These are phyloP conservation scores for Zymoseptoria passerinii DNA, from an alignment of 2,329 filamentous ascomycete species.

Conservation along the genomic window DNA sequence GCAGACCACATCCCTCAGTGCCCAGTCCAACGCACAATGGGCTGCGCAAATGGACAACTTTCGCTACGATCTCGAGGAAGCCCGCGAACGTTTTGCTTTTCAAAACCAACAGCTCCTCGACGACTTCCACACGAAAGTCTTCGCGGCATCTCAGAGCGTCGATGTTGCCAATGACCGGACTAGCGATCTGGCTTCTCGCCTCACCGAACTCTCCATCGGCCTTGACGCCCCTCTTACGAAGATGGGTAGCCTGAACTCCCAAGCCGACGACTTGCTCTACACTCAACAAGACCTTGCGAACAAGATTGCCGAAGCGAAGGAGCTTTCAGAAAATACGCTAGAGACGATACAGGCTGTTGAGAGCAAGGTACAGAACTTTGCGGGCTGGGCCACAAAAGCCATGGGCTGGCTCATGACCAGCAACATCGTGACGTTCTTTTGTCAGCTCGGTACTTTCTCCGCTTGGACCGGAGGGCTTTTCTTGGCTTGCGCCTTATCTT, in stretches of 20 bases:
- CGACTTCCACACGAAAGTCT: constrained; percentile 1
- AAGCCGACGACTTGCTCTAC: constrained; percentile 1
- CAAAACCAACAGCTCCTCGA: constrained; percentile 1
- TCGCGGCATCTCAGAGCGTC: constrained; percentile 1
- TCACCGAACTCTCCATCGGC: not conserved
- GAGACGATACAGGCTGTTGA: not conserved
- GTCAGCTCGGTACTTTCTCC: not conserved
- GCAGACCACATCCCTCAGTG: constrained; percentile 1
- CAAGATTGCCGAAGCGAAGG: not conserved
- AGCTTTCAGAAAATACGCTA: not conserved
- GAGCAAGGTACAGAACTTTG: too few species aligned
- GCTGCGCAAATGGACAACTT: not conserved
- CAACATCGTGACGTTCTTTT: not conserved
- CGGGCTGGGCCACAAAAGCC: not conserved
- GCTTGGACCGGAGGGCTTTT: not conserved
- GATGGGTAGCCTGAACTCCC: not conserved
- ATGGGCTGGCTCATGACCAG: not conserved
- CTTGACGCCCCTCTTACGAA: constrained; percentile 1
- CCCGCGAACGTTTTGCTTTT: constrained; percentile 1
- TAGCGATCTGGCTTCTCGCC: not conserved
- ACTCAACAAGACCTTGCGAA: not conserved
- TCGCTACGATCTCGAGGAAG: not conserved
- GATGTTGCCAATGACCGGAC: not conserved
- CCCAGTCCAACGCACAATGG: not conserved
- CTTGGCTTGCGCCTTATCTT: not conserved